Base-by-base conservation (phyloP, 2,329 filamentous ascomycete genomes). In the Penicillium sp. region DNA sequence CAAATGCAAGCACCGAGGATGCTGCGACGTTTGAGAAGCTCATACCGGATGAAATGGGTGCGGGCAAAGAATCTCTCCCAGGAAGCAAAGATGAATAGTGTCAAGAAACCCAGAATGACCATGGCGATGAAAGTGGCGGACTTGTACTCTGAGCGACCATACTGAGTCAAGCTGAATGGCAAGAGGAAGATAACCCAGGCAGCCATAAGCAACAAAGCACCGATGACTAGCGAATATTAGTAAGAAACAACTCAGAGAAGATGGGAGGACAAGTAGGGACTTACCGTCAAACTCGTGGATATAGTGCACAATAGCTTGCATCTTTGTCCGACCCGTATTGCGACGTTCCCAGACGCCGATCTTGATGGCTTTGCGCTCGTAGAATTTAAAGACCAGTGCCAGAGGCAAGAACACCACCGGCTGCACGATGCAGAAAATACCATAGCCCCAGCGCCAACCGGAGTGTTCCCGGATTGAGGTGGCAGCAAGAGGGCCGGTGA, bases 221-320 rank as follows among this genome's bases (percentile, higher is more conserved):
- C 70, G 23, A 69, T 51, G 10, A 66, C 67, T 68, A 31, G 26
- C 23, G 13, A 3, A n/a, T 5, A 36, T 60, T 14, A 60, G 42
- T 36, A n/a, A n/a, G n/a, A n/a, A n/a, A n/a, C n/a, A n/a, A n/a
- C n/a, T n/a, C n/a, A n/a, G n/a, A n/a, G n/a, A n/a, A n/a, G n/a
- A n/a, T n/a, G n/a, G n/a, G n/a, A n/a, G n/a, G n/a, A n/a, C n/a
- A n/a, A n/a, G n/a, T 10, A 28, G 24, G 10, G 24, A 28, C 36
- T 82, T 65, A 79, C 79, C 65, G 65, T 90, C 87, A 55, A 90
- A 87, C 59, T 89, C 82, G 43, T 83, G 74, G 28, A 78, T 67
- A 68, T 88, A 88, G 65, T 83, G 74, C 39, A 72, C 65, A 24
- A 85, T 51, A 1, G 78, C 81, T 62, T 85, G 75, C 7, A 69